These are phyloP conservation scores for Solanum virginianum DNA, from an alignment of 257 asterid genomes.

Conservation along the genomic window DNA sequence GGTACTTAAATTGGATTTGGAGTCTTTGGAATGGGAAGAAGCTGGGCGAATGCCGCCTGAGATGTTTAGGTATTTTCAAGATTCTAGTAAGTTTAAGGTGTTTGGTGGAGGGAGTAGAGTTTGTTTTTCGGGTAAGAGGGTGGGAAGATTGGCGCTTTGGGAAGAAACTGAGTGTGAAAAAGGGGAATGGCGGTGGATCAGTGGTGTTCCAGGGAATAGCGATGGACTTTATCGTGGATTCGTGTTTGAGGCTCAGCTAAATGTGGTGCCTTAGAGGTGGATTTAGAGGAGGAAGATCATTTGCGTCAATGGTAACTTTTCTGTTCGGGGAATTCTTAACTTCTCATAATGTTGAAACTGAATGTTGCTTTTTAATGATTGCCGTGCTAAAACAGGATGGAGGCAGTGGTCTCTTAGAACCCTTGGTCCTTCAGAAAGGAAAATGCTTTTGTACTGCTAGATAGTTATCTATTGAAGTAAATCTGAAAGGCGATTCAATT, in stretches of 20 bases:
- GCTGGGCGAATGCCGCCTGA: conserved; percentile 88
- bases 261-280: conserved; percentile 31
- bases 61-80: conserved; percentile 66
- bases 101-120: conserved; percentile 83
- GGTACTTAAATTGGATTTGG: conserved; percentile 80
- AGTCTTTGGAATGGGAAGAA: conserved; percentile 87
- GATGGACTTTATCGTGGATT: conserved; percentile 88
- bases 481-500: background rate
- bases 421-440: background rate
- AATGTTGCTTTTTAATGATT: background rate
- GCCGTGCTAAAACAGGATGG: background rate
- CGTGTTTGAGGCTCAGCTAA: conserved; percentile 66
- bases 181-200: conserved; percentile 80
- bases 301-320: conserved; percentile 4
- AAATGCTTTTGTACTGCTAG: background rate
- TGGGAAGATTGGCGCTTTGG: conserved; percentile 80
- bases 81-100: conserved; percentile 91
- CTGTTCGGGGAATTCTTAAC: background rate
- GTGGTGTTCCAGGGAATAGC: conserved; percentile 69
- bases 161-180: conserved; percentile 50
- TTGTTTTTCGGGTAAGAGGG: conserved; percentile 85
- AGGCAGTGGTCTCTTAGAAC: background rate
- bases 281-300: background rate
- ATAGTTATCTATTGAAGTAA: background rate
- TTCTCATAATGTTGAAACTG: background rate